phyloP scores from a whole-genome alignment of 805 yeast species.

The Candida ovalis region DNA sequence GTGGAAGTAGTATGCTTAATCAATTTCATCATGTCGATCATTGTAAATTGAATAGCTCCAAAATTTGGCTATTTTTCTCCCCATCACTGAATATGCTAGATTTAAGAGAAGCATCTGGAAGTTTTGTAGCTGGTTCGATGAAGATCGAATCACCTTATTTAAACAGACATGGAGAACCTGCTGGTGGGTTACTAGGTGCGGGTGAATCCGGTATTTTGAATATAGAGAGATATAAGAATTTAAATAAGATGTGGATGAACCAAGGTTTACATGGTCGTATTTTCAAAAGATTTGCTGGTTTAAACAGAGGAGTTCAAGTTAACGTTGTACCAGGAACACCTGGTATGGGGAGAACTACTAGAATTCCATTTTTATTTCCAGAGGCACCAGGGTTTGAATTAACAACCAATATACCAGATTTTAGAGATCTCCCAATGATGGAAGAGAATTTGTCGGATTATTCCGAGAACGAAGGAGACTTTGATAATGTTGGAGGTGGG shows the following conservation, averaged over 20 bases:
- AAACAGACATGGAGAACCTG: constrained; percentile 73
- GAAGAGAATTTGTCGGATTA: not conserved
- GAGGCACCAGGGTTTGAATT: not conserved
- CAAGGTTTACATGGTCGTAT: constrained; percentile 31
- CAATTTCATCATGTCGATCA: constrained; percentile 13
- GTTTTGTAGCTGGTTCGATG: constrained; percentile 10
- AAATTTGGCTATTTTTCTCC: constrained; percentile 22
- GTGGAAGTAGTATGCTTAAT: constrained; percentile 21
- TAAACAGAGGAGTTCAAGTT: not conserved
- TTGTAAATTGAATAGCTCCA: constrained; percentile 22
- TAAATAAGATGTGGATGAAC: constrained; percentile 59
- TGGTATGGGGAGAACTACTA: not conserved
- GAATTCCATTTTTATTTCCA: not conserved
- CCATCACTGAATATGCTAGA: constrained; percentile 24
- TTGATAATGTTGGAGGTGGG: not conserved
- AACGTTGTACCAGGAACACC: not conserved
- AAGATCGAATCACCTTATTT: constrained; percentile 61
- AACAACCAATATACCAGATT: not conserved
- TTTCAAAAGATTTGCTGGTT: constrained; percentile 3
- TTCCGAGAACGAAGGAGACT: constrained; percentile 10
- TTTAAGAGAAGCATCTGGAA: constrained; percentile 2
- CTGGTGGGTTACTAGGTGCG: constrained; percentile 48
- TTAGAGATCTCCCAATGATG: not conserved
- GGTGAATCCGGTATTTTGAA: constrained; percentile 55
- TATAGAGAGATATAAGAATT: constrained; percentile 47